Base-by-base conservation (phyloP, 352 stramenopile species). In the Phytopythium kandeliae region DNA sequence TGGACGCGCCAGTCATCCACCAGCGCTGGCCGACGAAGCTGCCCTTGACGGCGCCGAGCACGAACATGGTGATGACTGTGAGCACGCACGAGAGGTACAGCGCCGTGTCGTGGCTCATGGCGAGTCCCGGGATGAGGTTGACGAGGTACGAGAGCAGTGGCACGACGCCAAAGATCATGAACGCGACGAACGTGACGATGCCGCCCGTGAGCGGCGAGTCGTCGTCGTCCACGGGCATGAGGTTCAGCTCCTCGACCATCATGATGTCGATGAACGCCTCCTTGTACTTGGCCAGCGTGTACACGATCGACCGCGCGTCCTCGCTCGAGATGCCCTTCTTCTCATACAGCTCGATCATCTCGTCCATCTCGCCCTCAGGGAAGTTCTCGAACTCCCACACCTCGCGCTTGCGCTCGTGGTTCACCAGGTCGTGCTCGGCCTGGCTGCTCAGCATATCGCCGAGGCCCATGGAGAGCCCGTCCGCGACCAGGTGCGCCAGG, bases 201-300 rank as follows among this genome's bases (percentile, higher is more conserved):
- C 90, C 82, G 22, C 82, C 82, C n/a, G 54, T 86, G 26, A 87
- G 55, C 46, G 86, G 80, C 51, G 89, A 91, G 62, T 97, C 88
- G 62, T 97, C 74, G 36, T 97, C 88, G 54, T 97, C 90, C 30
- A 96, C 87, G 1, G 96, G 88, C 77, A 97, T 95, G 53, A 98
- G 67, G 51, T 97, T 88, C 45, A 98, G 83, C 68, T 98, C 95
- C 57, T 98, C 89, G 21, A 94, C 70, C 92, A 98, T 98, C 95
- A 98, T 98, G 48, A 98, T 85, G 74, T 98, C 93, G 33, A 98
- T 92, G 70, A 98, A 98, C 28, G 97, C 96, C 48, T 98, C 86
- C 57, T 97, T 96, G 77, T 98, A 98, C 75, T 98, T 98, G 51
- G 92, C 73, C 69, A 98, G 86, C 30, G 90, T 98, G 51, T 87